Evolutionary conservation across 2,329 filamentous ascomycete genomes (phyloP), one percentile per base, ranked within the genome.

Genomic region (Coniochaeta hoffmannii): DNA sequence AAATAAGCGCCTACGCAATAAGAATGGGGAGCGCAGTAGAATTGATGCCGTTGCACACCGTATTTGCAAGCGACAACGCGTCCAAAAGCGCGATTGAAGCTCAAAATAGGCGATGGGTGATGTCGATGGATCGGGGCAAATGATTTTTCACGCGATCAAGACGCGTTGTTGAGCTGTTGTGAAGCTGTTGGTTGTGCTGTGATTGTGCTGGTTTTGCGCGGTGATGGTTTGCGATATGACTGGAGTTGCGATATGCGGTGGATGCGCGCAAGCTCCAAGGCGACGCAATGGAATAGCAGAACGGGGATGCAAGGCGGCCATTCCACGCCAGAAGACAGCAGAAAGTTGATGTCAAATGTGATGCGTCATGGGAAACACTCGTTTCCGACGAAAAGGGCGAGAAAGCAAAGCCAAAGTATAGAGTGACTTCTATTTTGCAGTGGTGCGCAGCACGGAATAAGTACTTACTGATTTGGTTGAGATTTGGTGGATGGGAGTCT

Each of bases 391-490:
- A n/a, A 31, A 26, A 32, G 26, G 52, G 36, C 22, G 46, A 54
- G 19, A 38, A 41, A 44, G 53, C 49, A n/a, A 46, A 35, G 53
- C 46, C 44, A 55, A 36, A 53, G 55, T 46, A 50, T 35, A 54
- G 53, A 65, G 68, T 70, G 72, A 76, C 72, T 74, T 76, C 63
- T 63, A 62, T 60, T 69, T 71, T 71, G 68, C 66, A 65, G 71
- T 64, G 65, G 61, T 60, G 59, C 62, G 61, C 61, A 68, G 73
- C 67, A 65, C 69, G 61, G 62, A 53, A 53, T 61, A 79, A 63
- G 79, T 81, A 83, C 80, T 83, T 74, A 83, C 80, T 57, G 63
- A 56, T 71, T 65, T 66, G 69, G 49, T 17, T 32, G 24, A 26
- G 32, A 50, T n/a, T 31, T 30, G 26, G 46, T 24, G 19, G 24